Evolutionary conservation across 768 basidiomycete species (phyloP).

Genomic region (Lentinula sp.): DNA sequence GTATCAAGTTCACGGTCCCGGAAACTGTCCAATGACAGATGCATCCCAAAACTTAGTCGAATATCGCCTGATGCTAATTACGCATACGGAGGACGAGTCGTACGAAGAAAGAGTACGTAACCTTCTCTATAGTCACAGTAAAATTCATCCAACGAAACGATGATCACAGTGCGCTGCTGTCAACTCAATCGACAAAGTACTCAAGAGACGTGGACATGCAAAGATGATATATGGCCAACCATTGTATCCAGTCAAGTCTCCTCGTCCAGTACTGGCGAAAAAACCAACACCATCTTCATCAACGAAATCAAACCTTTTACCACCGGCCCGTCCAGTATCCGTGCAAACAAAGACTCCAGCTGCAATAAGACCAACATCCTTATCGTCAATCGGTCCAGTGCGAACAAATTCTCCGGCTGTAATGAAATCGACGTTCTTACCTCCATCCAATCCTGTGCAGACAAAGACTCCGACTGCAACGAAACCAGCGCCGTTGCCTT

Average conservation of each 20-base stretch:
- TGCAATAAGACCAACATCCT: no score
- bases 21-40: slow-evolving; percentile 59
- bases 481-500: no score
- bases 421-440: no score
- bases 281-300: slow-evolving; percentile 9
- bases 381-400: not conserved
- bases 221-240: slow-evolving; percentile 60
- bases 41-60: slow-evolving; percentile 60
- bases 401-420: not conserved
- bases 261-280: slow-evolving; percentile 17
- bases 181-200: slow-evolving; percentile 59
- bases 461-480: no score
- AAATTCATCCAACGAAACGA: slow-evolving; percentile 7
- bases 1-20: slow-evolving; percentile 7
- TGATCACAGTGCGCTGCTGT: slow-evolving; percentile 54
- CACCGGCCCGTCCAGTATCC: not conserved
- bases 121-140: not conserved
- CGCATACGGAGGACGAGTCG: slow-evolving; percentile 60
- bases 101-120: slow-evolving; percentile 53
- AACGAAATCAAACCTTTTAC: no score
- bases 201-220: slow-evolving; percentile 49
- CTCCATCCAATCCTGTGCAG: no score
- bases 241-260: slow-evolving; percentile 39
- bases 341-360: not conserved
- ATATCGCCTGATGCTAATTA: slow-evolving; percentile 61